phyloP scores from a whole-genome alignment of 345 rosid species.

The Carallia brachiata region DNA sequence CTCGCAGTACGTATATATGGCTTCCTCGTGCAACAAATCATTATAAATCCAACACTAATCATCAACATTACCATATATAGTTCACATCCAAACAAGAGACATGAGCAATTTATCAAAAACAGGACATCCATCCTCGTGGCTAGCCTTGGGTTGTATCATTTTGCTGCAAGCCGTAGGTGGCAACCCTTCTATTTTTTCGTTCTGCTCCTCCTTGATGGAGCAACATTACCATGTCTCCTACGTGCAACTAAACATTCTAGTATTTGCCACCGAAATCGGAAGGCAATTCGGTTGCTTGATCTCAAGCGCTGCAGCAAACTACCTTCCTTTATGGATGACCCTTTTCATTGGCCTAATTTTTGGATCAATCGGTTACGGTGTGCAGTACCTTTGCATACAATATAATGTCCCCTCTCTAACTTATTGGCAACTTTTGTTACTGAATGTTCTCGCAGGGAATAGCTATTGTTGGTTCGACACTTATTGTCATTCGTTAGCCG shows the following conservation, averaged over 20 bases:
- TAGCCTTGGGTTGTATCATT: slow-evolving; percentile 17
- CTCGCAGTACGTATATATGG: not conserved
- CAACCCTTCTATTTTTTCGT: slow-evolving; percentile 5
- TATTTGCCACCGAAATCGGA: slow-evolving; percentile 17
- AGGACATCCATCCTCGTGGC: slow-evolving; percentile 14
- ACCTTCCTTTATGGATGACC: slow-evolving; percentile 12
- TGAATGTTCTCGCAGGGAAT: slow-evolving; percentile 13
- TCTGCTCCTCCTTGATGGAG: not conserved
- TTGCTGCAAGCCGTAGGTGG: slow-evolving; percentile 17
- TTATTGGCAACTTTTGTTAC: slow-evolving; percentile 18
- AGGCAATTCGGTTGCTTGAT: slow-evolving; percentile 11
- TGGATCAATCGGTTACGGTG: slow-evolving; percentile 15
- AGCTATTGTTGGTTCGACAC: slow-evolving; percentile 27
- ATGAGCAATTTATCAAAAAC: slow-evolving; percentile 8
- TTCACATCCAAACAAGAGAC: slow-evolving; percentile 4
- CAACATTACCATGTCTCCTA: slow-evolving; percentile 5
- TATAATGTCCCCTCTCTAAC: not conserved
- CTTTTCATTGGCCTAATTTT: slow-evolving; percentile 8
- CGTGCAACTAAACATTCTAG: slow-evolving; percentile 5
- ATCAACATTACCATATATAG: slow-evolving; percentile 7
- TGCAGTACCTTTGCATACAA: slow-evolving; percentile 10
- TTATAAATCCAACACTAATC: slow-evolving; percentile 13
- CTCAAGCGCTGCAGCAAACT: slow-evolving; percentile 10
- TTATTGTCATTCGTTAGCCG: slow-evolving; percentile 14
- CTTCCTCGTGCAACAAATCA: not conserved